Evolutionary conservation across 768 basidiomycete genomes (phyloP).

Genomic region (Saitozyma podzolica): DNA sequence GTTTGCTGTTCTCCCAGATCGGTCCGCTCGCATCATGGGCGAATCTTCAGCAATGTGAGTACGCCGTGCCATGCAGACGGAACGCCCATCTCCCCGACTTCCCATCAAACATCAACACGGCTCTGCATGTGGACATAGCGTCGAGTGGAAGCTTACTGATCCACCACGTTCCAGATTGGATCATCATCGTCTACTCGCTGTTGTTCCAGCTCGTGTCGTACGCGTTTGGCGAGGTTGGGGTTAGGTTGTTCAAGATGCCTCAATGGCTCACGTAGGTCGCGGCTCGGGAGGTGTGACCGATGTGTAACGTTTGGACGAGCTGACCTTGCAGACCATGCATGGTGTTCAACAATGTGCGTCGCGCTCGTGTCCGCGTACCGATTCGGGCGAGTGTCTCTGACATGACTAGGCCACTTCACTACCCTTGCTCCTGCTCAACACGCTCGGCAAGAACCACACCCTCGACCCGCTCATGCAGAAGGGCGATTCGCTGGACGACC

Average conservation of each 20-base stretch:
- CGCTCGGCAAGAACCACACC: slow-evolving; percentile 43
- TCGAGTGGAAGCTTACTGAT: too few relatives aligned
- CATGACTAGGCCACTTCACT: slow-evolving; percentile 32
- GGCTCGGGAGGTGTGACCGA: not conserved
- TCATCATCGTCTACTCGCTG: slow-evolving; percentile 44
- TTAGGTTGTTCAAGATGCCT: slow-evolving; percentile 28
- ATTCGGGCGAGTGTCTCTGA: not conserved
- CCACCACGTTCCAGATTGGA: slow-evolving; percentile 30
- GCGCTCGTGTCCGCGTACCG: not conserved
- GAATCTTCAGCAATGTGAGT: slow-evolving; percentile 47
- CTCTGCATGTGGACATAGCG: not conserved
- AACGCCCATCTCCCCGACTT: not conserved
- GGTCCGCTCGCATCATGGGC: slow-evolving; percentile 45
- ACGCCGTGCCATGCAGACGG: not conserved
- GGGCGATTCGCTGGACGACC: slow-evolving; percentile 17
- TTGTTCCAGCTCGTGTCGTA: slow-evolving; percentile 46
- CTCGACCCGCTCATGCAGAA: slow-evolving; percentile 38
- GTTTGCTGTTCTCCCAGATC: slow-evolving; percentile 51
- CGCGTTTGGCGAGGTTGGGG: slow-evolving; percentile 33
- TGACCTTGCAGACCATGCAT: slow-evolving; percentile 37
- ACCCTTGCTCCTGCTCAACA: slow-evolving; percentile 45
- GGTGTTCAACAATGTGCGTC: slow-evolving; percentile 50
- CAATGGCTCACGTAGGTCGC: slow-evolving; percentile 42
- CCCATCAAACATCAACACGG: not conserved
- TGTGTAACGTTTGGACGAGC: not conserved